phyloP scores from a whole-genome alignment of 306 rosid genomes.

The Boehmeria nivea region DNA sequence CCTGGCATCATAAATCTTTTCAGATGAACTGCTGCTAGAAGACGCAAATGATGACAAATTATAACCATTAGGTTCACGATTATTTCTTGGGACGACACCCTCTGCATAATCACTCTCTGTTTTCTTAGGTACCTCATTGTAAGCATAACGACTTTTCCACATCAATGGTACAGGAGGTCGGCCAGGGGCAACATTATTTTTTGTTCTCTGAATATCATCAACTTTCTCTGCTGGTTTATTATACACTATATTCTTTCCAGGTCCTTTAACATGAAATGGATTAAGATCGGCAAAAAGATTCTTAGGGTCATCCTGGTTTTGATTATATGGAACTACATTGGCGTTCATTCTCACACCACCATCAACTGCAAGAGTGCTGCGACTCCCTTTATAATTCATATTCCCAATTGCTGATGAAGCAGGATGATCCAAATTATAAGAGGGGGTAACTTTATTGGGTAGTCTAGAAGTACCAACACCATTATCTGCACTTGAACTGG shows the following conservation, averaged over 20 bases:
- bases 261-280: constrained; percentile 86
- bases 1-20: constrained; percentile 40
- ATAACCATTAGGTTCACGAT: constrained; percentile 58
- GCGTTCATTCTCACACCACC: constrained; percentile 65
- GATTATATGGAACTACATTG: constrained; percentile 78
- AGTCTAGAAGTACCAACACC: constrained; percentile 46
- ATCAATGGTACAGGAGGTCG: constrained; percentile 58
- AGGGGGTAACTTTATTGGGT: constrained; percentile 29
- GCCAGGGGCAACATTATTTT: constrained; percentile 46
- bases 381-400: constrained; percentile 64
- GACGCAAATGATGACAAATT: constrained; percentile 49
- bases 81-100: constrained; percentile 33
- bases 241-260: constrained; percentile 56
- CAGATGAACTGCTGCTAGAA: constrained; percentile 44
- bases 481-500: constrained; percentile 36
- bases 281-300: constrained; percentile 87
- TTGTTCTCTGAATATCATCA: constrained; percentile 50
- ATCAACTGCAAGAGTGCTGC: constrained; percentile 60
- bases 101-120: constrained; percentile 41
- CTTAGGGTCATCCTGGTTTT: constrained; percentile 57
- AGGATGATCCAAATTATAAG: constrained; percentile 41
- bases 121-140: constrained; percentile 68
- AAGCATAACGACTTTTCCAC: constrained; percentile 78
- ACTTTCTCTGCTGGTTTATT: constrained; percentile 56
- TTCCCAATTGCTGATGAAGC: constrained; percentile 43